Conservation (phyloP, 2,329 filamentous ascomycete species). For the Colletotrichum limetticola region DNA sequence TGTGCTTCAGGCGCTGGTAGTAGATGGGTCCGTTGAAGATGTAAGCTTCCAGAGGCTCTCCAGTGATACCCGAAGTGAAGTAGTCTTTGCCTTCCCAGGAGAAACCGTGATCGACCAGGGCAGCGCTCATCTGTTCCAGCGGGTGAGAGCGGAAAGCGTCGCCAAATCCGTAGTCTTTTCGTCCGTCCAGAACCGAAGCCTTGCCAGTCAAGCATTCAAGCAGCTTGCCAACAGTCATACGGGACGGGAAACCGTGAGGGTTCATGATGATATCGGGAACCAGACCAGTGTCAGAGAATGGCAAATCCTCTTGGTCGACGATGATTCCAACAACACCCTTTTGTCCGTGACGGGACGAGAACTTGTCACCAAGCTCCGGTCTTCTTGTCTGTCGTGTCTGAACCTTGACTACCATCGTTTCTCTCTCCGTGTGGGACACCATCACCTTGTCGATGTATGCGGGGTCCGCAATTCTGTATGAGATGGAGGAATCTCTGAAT, state of each 20-base stretch:
- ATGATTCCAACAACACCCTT: conserved; percentile 98
- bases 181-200: conserved; percentile 86
- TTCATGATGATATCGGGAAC: conserved; percentile 99
- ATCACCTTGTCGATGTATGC: conserved; percentile 97
- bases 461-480: conserved; percentile 85
- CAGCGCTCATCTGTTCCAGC: conserved; percentile 88
- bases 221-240: conserved; percentile 99
- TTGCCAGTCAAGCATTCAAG: conserved; percentile 95
- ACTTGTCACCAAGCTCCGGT: conserved; percentile 97
- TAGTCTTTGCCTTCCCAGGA: conserved; percentile 98
- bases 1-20: conserved; percentile 99
- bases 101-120: conserved; percentile 89
- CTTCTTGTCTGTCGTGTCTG: conserved; percentile 95
- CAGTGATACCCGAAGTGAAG: conserved; percentile 93
- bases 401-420: conserved; percentile 89
- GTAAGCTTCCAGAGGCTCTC: conserved; percentile 92
- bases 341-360: conserved; percentile 97
- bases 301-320: conserved; percentile 95
- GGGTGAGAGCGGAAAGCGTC: conserved; percentile 86
- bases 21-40: conserved; percentile 99
- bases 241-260: conserved; percentile 98
- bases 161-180: conserved; percentile 84
- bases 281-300: conserved; percentile 90
- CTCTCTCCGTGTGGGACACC: conserved; percentile 88
- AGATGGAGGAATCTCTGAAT: conserved; percentile 75